Percentiles rank a stretch among this genome's conserved stretches.
phyloP scores from a whole-genome alignment of 2,329 filamentous ascomycete species.

The Apiospora aurea region DNA sequence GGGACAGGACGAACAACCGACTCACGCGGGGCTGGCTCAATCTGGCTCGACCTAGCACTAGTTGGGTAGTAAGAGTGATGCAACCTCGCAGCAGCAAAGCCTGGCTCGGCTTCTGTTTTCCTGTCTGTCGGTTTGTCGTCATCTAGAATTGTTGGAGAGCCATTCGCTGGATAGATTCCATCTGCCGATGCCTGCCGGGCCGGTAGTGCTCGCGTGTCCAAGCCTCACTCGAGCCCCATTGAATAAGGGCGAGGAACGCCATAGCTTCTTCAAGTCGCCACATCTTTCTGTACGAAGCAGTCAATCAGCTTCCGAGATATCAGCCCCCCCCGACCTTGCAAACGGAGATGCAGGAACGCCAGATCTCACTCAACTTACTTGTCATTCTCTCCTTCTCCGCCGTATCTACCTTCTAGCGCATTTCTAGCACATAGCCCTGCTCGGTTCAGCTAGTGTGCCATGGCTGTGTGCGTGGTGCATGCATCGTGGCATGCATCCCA shows the following conservation, averaged over 20 bases:
- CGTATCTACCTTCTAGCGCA: no score
- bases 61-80: slow-evolving; percentile 18
- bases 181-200: not conserved
- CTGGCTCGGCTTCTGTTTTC: not conserved
- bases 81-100: not conserved
- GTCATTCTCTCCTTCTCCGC: not conserved
- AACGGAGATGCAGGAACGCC: slow-evolving; percentile 20
- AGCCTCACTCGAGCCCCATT: not conserved
- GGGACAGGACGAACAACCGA: no score
- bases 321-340: not conserved
- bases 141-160: not conserved
- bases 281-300: not conserved
- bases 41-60: not conserved
- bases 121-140: not conserved
- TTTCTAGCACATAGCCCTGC: not conserved
- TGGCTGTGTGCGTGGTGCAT: not conserved
- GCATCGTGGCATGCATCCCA: not conserved
- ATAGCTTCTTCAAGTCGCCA: not conserved
- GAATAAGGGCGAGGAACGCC: not conserved
- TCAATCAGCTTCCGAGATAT: slow-evolving; percentile 4
- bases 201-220: not conserved
- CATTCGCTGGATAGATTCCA: not conserved
- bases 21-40: not conserved
- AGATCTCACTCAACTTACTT: not conserved
- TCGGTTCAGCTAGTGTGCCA: not conserved